These are phyloP conservation scores for Centella asiatica DNA, from an alignment of 129 eudicot genomes.

Conservation along the genomic window DNA sequence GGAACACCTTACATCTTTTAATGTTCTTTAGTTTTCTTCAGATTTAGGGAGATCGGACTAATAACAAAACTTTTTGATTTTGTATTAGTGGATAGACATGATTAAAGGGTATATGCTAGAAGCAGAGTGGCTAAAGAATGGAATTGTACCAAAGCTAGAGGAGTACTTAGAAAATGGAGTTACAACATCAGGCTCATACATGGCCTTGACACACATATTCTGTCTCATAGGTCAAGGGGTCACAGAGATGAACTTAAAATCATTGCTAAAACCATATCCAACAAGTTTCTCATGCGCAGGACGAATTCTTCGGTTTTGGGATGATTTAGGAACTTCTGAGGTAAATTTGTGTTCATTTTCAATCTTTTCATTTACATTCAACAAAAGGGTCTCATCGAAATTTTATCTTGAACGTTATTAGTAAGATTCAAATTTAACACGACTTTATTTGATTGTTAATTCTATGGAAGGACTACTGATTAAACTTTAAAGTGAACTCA, in stretches of 20 bases:
- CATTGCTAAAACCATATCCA: slow-evolving; percentile 37
- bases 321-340: slow-evolving; percentile 56
- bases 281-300: slow-evolving; percentile 38
- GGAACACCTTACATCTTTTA: too few relatives aligned
- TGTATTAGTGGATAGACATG: slow-evolving; percentile 53
- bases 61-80: neutral
- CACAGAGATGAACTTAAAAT: slow-evolving; percentile 12
- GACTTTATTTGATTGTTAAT: too few relatives aligned
- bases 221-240: slow-evolving; percentile 40
- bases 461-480: too few relatives aligned
- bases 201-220: slow-evolving; percentile 55
- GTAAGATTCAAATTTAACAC: too few relatives aligned
- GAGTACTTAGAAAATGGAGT: slow-evolving; percentile 55
- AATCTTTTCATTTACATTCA: too few relatives aligned
- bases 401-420: too few relatives aligned
- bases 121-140: slow-evolving; percentile 38
- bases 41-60: too few relatives aligned
- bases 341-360: too few relatives aligned
- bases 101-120: slow-evolving; percentile 45
- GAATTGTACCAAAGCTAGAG: slow-evolving; percentile 29
- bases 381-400: too few relatives aligned
- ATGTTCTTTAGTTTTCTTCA: neutral
- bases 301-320: slow-evolving; percentile 53
- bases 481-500: too few relatives aligned
- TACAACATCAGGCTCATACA: slow-evolving; percentile 43